phyloP scores from a whole-genome alignment of 352 stramenopile genomes.

The Globisporangium barbulae region DNA sequence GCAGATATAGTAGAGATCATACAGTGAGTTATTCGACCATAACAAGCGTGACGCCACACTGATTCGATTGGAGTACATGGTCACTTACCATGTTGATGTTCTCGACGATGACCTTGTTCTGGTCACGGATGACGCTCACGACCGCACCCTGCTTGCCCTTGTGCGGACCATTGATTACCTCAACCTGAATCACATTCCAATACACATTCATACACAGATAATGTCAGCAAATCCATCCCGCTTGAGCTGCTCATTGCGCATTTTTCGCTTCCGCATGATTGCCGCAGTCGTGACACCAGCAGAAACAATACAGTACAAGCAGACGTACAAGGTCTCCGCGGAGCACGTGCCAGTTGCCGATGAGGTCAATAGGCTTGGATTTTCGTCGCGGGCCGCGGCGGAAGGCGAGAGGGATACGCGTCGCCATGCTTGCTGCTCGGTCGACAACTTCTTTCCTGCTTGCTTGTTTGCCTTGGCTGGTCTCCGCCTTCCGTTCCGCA shows the following conservation, averaged over 20 bases:
- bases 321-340: slow-evolving; percentile 65
- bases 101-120: slow-evolving; percentile 81
- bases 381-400: slow-evolving; percentile 71
- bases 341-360: slow-evolving; percentile 80
- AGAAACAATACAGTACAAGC: not conserved
- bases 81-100: slow-evolving; percentile 88
- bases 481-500: slow-evolving; percentile 2
- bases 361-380: slow-evolving; percentile 74
- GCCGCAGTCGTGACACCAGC: not conserved
- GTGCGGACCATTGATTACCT: slow-evolving; percentile 79
- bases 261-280: not conserved
- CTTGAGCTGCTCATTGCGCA: not conserved
- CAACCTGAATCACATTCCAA: slow-evolving; percentile 35
- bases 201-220: not conserved
- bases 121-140: slow-evolving; percentile 66
- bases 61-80: too few species aligned
- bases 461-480: slow-evolving; percentile 8
- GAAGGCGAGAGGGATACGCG: slow-evolving; percentile 77
- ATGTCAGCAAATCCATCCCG: not conserved
- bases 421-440: slow-evolving; percentile 40
- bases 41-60: too few species aligned
- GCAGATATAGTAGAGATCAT: not conserved
- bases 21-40: too few species aligned
- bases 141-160: slow-evolving; percentile 81
- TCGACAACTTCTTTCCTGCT: slow-evolving; percentile 7